Percentiles rank a stretch among this genome's conserved stretches.
Evolutionary conservation across 192 early-diverging fungal genomes (phyloP).

Genomic region (Coemansia sp.): DNA sequence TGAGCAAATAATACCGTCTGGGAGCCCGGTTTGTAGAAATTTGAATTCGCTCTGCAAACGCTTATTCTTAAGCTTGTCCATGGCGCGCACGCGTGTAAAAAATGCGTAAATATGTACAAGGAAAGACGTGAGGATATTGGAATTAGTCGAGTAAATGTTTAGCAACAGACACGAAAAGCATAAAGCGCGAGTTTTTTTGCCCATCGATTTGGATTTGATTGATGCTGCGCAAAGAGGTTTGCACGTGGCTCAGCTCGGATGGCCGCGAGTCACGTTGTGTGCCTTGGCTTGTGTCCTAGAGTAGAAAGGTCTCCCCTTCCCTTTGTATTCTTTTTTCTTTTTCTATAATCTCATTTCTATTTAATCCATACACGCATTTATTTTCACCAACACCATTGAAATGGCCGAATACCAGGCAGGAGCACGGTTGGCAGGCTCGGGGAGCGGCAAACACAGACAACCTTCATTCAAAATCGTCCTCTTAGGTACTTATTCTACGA

Average conservation of each 20-base stretch:
- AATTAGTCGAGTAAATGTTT: not conserved
- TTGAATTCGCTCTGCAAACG: slow-evolving; percentile 39
- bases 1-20: slow-evolving; percentile 64
- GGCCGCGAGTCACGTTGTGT: slow-evolving; percentile 4
- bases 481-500: slow-evolving; percentile 63
- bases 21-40: slow-evolving; percentile 57
- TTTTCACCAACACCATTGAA: not conserved
- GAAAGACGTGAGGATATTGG: not conserved
- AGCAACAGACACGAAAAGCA: not conserved
- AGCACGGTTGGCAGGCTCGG: slow-evolving; percentile 1
- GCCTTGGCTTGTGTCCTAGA: not conserved
- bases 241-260: slow-evolving; percentile 2
- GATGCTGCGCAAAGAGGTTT: not conserved
- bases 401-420: slow-evolving; percentile 21
- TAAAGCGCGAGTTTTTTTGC: not conserved
- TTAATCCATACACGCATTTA: not conserved
- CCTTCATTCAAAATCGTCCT: slow-evolving; percentile 95
- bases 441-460: slow-evolving; percentile 60
- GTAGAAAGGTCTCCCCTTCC: not conserved
- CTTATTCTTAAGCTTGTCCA: slow-evolving; percentile 13
- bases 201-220: not conserved
- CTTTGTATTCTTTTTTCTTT: not conserved
- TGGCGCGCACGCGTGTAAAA: not conserved
- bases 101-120: not conserved
- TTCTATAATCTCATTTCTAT: not conserved